Evolutionary conservation across 2,329 filamentous ascomycete genomes (phyloP).

Genomic region (Nigrospora oryzae): DNA sequence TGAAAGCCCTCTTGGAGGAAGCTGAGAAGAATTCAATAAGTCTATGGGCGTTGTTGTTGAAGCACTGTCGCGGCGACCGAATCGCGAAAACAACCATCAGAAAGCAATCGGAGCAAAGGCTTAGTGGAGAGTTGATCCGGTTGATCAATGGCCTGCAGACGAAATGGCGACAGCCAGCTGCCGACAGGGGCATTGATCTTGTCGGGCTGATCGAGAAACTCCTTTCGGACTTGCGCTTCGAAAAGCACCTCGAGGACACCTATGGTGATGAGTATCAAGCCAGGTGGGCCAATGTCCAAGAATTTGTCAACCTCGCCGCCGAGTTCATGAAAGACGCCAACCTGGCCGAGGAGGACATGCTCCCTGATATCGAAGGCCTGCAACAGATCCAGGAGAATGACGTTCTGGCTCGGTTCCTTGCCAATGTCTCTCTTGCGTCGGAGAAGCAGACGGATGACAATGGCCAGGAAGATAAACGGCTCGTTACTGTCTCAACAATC

Average conservation of each 20-base stretch:
- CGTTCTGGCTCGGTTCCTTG: constrained; percentile 68
- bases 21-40: constrained; percentile 61
- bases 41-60: constrained; percentile 65
- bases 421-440: constrained; percentile 80
- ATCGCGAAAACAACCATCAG: constrained; percentile 39
- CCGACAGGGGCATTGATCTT: constrained; percentile 25
- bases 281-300: constrained; percentile 82
- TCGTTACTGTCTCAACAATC: constrained; percentile 90
- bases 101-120: constrained; percentile 41
- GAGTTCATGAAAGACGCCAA: constrained; percentile 52
- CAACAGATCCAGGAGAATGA: constrained; percentile 59
- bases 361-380: constrained; percentile 63
- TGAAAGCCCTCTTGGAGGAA: constrained; percentile 67
- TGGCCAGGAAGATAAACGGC: constrained; percentile 44
- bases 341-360: constrained; percentile 40
- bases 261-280: constrained; percentile 63
- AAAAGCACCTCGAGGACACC: constrained; percentile 63
- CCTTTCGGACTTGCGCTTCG: constrained; percentile 60
- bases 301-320: constrained; percentile 71
- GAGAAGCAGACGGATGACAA: constrained; percentile 61
- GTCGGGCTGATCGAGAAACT: constrained; percentile 42
- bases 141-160: constrained; percentile 29
- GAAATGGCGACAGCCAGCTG: constrained; percentile 18
- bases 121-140: constrained; percentile 40
- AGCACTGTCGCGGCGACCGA: constrained; percentile 42